These are phyloP conservation scores for Termitomyces sp. DNA, from an alignment of 768 basidiomycete species.

Conservation along the genomic window DNA sequence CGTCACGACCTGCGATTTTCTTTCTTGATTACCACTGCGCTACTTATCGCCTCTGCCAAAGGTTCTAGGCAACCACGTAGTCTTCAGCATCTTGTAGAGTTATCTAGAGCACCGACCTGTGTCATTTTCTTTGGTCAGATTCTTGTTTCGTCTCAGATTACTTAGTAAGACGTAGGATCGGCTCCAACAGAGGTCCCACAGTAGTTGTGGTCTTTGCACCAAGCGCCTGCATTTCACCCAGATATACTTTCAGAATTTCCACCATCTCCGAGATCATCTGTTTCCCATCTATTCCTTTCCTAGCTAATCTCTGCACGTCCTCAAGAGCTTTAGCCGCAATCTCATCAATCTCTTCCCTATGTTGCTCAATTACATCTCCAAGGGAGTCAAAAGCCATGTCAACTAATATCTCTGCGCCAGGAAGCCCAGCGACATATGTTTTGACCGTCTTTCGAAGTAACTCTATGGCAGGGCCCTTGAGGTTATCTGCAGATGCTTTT, in stretches of 20 bases:
- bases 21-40: neutral
- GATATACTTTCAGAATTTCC: neutral
- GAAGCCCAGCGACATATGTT: slow-evolving; percentile 33
- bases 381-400: slow-evolving; percentile 39
- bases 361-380: slow-evolving; percentile 29
- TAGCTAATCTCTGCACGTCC: slow-evolving; percentile 20
- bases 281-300: neutral
- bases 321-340: slow-evolving; percentile 30
- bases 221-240: neutral
- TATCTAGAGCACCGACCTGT: neutral
- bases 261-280: neutral
- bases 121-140: too few relatives aligned
- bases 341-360: slow-evolving; percentile 32
- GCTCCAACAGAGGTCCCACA: neutral
- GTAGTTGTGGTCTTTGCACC: neutral
- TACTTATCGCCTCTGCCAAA: neutral
- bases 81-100: neutral
- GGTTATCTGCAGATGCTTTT: slow-evolving; percentile 3
- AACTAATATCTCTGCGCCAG: slow-evolving; percentile 30
- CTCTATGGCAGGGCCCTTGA: slow-evolving; percentile 26
- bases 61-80: neutral
- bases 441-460: slow-evolving; percentile 35
- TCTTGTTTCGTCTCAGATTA: neutral
- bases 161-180: neutral
- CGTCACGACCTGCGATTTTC: too few relatives aligned